A percentile compares a stretch with the other conserved stretches of the same genome.
phyloP scores from a whole-genome alignment of 2,329 filamentous ascomycete genomes.

The Fusarium sp. region DNA sequence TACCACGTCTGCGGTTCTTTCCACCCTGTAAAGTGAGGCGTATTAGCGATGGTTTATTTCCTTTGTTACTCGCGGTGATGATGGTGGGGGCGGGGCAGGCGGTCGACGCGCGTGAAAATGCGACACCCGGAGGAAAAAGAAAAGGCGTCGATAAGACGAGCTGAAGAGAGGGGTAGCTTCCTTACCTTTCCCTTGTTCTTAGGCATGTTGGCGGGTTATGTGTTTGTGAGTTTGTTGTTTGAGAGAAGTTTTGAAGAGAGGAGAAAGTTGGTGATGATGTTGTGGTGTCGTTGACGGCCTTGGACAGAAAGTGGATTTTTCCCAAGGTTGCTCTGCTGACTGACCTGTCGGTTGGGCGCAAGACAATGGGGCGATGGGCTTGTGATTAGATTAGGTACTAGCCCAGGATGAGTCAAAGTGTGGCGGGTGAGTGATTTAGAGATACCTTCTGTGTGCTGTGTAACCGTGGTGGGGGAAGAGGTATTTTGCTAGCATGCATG shows the following conservation, averaged over 20 bases:
- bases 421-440: slow-evolving; percentile 17
- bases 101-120: slow-evolving; percentile 31
- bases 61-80: slow-evolving; percentile 19
- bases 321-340: slow-evolving; percentile 29
- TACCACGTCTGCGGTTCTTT: slow-evolving; percentile 98
- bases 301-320: slow-evolving; percentile 45
- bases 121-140: not conserved
- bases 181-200: slow-evolving; percentile 99
- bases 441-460: not conserved
- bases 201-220: slow-evolving; percentile 73
- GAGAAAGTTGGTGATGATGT: slow-evolving; percentile 38
- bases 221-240: slow-evolving; percentile 14
- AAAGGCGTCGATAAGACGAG: not conserved
- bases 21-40: slow-evolving; percentile 73
- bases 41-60: slow-evolving; percentile 31
- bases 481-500: slow-evolving; percentile 25
- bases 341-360: slow-evolving; percentile 32
- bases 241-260: slow-evolving; percentile 11
- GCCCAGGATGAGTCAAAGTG: slow-evolving; percentile 29
- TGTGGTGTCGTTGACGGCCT: slow-evolving; percentile 42
- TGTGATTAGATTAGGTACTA: slow-evolving; percentile 27
- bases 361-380: slow-evolving; percentile 14
- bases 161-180: slow-evolving; percentile 43
- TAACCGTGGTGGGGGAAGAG: not conserved
- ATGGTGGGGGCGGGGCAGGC: slow-evolving; percentile 48